These are phyloP conservation scores for Emmonsia crescens DNA, from an alignment of 2,329 filamentous ascomycete genomes.

Conservation along the genomic window DNA sequence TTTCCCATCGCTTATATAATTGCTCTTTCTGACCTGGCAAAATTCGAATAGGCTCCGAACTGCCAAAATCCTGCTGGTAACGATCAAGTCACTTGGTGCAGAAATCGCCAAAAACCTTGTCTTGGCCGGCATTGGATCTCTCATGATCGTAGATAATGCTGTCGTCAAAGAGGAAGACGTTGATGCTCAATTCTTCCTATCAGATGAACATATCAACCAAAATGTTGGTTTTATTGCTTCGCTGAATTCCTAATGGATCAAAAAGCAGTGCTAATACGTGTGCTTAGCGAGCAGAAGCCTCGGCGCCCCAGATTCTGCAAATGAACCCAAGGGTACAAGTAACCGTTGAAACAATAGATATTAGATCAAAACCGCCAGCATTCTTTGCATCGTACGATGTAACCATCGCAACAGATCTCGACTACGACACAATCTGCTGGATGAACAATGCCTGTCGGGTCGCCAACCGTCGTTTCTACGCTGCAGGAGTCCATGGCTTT, in stretches of 20 bases:
- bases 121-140: conserved; percentile 77
- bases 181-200: conserved; percentile 72
- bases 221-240: conserved; percentile 42
- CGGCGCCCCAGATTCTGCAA: conserved; percentile 63
- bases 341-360: conserved; percentile 55
- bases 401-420: conserved; percentile 80
- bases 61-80: conserved; percentile 82
- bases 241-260: background rate
- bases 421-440: conserved; percentile 59
- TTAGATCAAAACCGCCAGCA: conserved; percentile 55
- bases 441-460: conserved; percentile 82
- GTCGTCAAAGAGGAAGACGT: conserved; percentile 67
- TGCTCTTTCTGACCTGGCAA: conserved; percentile 27
- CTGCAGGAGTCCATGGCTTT: conserved; percentile 73
- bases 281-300: conserved; percentile 64
- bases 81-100: conserved; percentile 75
- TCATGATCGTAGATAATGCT: conserved; percentile 78
- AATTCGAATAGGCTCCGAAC: conserved; percentile 57
- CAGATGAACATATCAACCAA: conserved; percentile 59
- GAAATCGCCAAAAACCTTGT: conserved; percentile 97
- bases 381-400: conserved; percentile 76
- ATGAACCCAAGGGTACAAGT: conserved; percentile 84
- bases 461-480: conserved; percentile 73
- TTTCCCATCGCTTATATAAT: background rate
- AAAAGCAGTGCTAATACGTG: background rate